A percentile compares a stretch with the other conserved stretches of the same genome.
phyloP scores from a whole-genome alignment of 2,329 filamentous ascomycete genomes.

The Dactylellina cionopaga region DNA sequence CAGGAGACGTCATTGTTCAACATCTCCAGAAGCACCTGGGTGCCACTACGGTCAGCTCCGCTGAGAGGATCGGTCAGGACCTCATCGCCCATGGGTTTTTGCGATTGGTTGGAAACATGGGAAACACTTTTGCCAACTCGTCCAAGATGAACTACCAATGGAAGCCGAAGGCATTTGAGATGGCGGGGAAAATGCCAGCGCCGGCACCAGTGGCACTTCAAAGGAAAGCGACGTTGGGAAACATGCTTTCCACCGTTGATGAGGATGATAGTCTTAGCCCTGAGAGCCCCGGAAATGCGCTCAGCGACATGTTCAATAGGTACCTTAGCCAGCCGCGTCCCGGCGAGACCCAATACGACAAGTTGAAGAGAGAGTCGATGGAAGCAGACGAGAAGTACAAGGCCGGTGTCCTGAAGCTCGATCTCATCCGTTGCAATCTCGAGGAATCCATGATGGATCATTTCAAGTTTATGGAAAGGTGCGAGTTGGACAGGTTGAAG shows the following conservation, averaged over 20 bases:
- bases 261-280: constrained; percentile 63
- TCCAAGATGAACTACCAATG: constrained; percentile 98
- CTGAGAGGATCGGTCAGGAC: constrained; percentile 94
- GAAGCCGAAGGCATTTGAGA: constrained; percentile 88
- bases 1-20: constrained; percentile 91
- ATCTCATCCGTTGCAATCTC: constrained; percentile 89
- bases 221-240: constrained; percentile 79
- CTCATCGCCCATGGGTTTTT: constrained; percentile 86
- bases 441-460: constrained; percentile 94
- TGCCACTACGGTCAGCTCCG: constrained; percentile 84
- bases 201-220: constrained; percentile 69
- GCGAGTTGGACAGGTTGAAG: constrained; percentile 93
- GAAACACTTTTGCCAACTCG: constrained; percentile 95
- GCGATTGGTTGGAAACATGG: constrained; percentile 90
- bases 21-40: constrained; percentile 91
- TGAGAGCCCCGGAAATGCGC: constrained; percentile 84
- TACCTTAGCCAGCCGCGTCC: constrained; percentile 87
- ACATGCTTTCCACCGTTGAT: constrained; percentile 75
- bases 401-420: constrained; percentile 81
- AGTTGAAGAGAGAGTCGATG: constrained; percentile 83
- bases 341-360: constrained; percentile 91
- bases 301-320: constrained; percentile 93
- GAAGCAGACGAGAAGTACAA: constrained; percentile 97
- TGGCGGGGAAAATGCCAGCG: constrained; percentile 68
- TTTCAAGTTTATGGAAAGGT: constrained; percentile 94